Evolutionary conservation across 345 rosid species (phyloP), one percentile per base, ranked within the genome.

Genomic region (Acer negundo): DNA sequence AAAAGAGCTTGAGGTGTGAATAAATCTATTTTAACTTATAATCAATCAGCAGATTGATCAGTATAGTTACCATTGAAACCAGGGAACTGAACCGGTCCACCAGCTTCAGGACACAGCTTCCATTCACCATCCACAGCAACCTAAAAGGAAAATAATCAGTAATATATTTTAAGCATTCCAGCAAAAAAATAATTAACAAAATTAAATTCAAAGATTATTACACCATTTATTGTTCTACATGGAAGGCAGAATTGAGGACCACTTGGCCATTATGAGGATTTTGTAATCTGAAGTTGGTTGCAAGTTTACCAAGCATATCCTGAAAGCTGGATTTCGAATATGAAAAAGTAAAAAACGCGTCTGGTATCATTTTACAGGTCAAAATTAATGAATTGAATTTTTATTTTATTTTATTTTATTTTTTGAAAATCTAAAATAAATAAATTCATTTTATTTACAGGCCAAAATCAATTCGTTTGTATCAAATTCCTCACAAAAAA

Each of bases 111-210:
- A 83, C 99, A 97, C 31, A 76, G 84, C 85, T 90, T 94, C 99
- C 99, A 97, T 76, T 80, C 83, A 78, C 97, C 99, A 83, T 94
- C 99, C 76, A 97, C 99, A 72, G 99, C 97, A 86, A 97, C 93
- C 99, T 97, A 80, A 70, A 79, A 72, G 7, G 42, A 75, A 47
- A 44, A 66, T 28, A 51, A 19, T 26, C 38, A 76, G 19, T 35
- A 78, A 24, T 16, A 83, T 24, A 68, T 1, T 38, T 4, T 2
- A 20, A 72, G 75, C 12, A 17, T 59, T 55, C 28, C n/a, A 70
- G 15, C 73, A n/a, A 22, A 55, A 53, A 61, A 75, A 75, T 17
- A 69, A 26, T 44, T 28, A 40, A 61, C 22, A 74, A 31, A 65
- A 42, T 65, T 24, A 73, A 24, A 11, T 38, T 10, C 22, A 49